Percentiles rank a stretch among this genome's conserved stretches.
Evolutionary conservation across 169 alveolate genomes (phyloP).

Genomic region (Plasmodium malariae): DNA sequence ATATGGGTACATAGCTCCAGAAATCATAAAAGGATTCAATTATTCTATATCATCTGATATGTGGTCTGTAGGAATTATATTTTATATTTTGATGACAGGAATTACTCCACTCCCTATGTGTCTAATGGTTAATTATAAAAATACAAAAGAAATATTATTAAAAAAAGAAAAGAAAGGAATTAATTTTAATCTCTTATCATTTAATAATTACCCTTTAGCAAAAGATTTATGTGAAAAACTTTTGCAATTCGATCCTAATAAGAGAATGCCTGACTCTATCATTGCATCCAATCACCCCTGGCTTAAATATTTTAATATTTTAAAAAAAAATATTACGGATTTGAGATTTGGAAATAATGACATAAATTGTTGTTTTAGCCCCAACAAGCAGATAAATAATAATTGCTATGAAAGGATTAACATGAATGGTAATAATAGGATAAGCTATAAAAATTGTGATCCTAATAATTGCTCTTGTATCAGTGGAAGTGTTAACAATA

Average conservation of each 20-base stretch:
- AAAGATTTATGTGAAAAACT: slow-evolving; percentile 89
- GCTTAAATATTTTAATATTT: slow-evolving; percentile 81
- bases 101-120: slow-evolving; percentile 93
- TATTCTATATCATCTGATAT: slow-evolving; percentile 91
- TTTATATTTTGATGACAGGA: slow-evolving; percentile 93
- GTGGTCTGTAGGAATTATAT: slow-evolving; percentile 93
- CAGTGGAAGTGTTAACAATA: background rate
- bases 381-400: no score
- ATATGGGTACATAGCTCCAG: slow-evolving; percentile 91
- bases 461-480: background rate
- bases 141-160: slow-evolving; percentile 86
- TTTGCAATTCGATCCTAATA: slow-evolving; percentile 87
- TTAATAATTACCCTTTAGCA: slow-evolving; percentile 91
- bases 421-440: no score
- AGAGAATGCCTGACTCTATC: slow-evolving; percentile 87
- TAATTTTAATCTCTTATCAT: slow-evolving; percentile 91
- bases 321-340: background rate
- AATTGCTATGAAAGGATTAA: no score
- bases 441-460: background rate
- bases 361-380: no score
- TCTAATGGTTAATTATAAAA: slow-evolving; percentile 88
- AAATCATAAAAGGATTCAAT: slow-evolving; percentile 88
- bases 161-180: slow-evolving; percentile 87
- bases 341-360: no score
- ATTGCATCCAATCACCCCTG: slow-evolving; percentile 93